These are phyloP conservation scores for Crassisporium funariophilum DNA, from an alignment of 768 basidiomycete species.

Conservation along the genomic window DNA sequence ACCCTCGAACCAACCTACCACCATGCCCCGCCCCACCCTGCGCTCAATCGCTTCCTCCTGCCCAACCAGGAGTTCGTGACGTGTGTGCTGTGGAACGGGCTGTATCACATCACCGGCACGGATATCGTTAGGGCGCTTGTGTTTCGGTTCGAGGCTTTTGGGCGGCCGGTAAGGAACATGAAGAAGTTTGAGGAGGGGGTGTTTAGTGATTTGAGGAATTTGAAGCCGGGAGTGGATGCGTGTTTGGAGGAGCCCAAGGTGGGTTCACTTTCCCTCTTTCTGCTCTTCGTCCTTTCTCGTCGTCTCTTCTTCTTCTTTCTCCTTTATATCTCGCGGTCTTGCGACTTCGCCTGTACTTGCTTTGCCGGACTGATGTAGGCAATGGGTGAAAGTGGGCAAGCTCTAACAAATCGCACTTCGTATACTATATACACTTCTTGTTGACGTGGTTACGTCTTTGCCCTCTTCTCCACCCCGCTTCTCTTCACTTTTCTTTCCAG, in stretches of 20 bases:
- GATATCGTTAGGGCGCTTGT: slow-evolving; percentile 94
- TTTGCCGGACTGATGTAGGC: no score
- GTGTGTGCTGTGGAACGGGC: slow-evolving; percentile 89
- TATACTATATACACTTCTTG: not conserved
- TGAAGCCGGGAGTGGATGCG: slow-evolving; percentile 92
- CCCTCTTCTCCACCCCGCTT: not conserved
- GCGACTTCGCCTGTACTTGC: not conserved
- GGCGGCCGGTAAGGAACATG: slow-evolving; percentile 86
- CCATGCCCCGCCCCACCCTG: slow-evolving; percentile 64
- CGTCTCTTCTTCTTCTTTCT: slow-evolving; percentile 15
- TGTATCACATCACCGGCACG: slow-evolving; percentile 94
- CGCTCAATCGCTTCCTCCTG: slow-evolving; percentile 83
- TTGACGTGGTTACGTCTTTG: not conserved
- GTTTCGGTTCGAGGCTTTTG: slow-evolving; percentile 94
- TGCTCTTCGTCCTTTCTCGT: not conserved
- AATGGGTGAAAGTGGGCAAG: no score
- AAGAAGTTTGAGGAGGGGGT: slow-evolving; percentile 99
- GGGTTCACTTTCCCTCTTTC: slow-evolving; percentile 26
- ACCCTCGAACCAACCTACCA: slow-evolving; percentile 33
- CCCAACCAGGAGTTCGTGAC: slow-evolving; percentile 88
- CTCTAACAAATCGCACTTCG: no score
- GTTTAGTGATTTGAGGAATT: slow-evolving; percentile 89
- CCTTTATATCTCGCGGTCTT: not conserved
- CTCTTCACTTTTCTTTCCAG: not conserved
- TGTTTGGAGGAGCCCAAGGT: slow-evolving; percentile 97